These are phyloP conservation scores for Sphaerosporella brunnea DNA, from an alignment of 495 filamentous ascomycete species.

Conservation along the genomic window DNA sequence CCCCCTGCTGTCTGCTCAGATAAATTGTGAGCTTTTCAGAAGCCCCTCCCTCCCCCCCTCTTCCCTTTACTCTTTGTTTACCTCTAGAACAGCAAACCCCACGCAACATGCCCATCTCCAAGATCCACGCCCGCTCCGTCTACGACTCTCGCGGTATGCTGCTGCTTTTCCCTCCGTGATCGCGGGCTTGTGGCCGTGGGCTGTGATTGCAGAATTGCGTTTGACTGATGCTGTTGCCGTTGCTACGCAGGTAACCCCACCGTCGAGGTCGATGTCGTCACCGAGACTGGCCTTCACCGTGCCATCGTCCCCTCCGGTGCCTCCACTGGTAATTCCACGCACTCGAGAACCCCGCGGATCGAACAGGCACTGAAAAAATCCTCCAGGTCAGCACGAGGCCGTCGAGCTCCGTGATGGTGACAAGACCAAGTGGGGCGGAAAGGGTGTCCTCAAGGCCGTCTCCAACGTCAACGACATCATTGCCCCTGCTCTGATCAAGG, in stretches of 20 bases:
- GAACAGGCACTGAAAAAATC: neutral
- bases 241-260: constrained; percentile 29
- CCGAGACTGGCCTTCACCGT: constrained; percentile 78
- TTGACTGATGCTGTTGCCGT: neutral
- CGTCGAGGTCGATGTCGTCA: constrained; percentile 84
- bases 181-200: too few relatives aligned
- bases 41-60: constrained; percentile 12
- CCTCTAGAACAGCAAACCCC: constrained; percentile 3
- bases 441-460: constrained; percentile 92
- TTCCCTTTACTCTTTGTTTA: constrained; percentile 1
- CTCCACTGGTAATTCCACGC: constrained; percentile 56
- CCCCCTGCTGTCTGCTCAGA: too few relatives aligned
- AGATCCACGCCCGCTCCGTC: constrained; percentile 95
- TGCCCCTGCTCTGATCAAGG: constrained; percentile 78
- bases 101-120: constrained; percentile 68
- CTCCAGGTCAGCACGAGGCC: constrained; percentile 83
- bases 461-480: constrained; percentile 90
- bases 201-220: neutral
- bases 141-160: constrained; percentile 92
- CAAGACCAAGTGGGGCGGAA: constrained; percentile 90
- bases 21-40: constrained; percentile 8
- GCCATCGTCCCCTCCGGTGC: constrained; percentile 97
- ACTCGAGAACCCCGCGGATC: neutral
- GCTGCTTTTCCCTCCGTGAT: too few relatives aligned
- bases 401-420: constrained; percentile 97